Conservation (phyloP, 331 rosid genomes). For the Prunus yedoensis region DNA sequence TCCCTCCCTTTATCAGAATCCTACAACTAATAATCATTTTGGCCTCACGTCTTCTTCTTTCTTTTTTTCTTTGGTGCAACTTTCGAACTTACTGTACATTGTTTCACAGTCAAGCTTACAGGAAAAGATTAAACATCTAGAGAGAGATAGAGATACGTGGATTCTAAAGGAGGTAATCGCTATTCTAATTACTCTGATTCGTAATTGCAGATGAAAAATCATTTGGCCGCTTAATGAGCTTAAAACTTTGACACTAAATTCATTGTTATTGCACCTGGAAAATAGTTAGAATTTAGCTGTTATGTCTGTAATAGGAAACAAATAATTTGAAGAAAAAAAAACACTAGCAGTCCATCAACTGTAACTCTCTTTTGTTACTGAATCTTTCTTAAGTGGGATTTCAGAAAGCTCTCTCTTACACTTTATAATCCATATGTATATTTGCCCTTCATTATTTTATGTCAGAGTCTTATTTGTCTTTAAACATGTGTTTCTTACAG, state of each 20-base stretch:
- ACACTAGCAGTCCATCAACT: not conserved
- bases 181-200: not conserved
- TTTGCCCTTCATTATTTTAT: too few species aligned
- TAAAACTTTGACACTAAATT: constrained; percentile 17
- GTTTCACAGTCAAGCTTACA: constrained; percentile 61
- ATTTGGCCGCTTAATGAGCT: constrained; percentile 7
- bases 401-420: too few species aligned
- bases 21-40: not conserved
- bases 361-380: not conserved
- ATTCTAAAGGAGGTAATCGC: constrained; percentile 54
- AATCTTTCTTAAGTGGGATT: not conserved
- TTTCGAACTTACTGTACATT: constrained; percentile 22
- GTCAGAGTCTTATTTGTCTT: too few species aligned
- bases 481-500: constrained; percentile 21
- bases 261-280: constrained; percentile 1
- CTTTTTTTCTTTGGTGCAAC: not conserved
- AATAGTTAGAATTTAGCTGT: not conserved
- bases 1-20: not conserved
- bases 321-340: not conserved
- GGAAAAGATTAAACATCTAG: constrained; percentile 53
- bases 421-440: too few species aligned
- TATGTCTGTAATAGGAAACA: not conserved
- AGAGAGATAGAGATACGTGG: constrained; percentile 51
- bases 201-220: constrained; percentile 5
- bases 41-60: not conserved